These are phyloP conservation scores for Pneumocystis murina DNA, from an alignment of 1,139 yeast genomes.

Conservation along the genomic window DNA sequence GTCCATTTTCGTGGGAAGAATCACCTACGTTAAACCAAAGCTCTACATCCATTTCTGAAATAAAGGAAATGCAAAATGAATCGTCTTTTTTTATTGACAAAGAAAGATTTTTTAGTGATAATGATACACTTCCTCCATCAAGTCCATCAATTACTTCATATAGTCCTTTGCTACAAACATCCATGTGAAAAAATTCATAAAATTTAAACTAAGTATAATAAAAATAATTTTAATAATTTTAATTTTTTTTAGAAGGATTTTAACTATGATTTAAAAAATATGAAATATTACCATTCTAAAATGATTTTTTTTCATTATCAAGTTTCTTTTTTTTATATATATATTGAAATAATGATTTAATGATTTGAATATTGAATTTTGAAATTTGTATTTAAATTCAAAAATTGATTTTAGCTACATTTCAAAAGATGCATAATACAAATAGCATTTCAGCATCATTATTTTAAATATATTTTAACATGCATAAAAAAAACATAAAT, in stretches of 20 bases:
- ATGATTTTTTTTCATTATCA: too few relatives aligned
- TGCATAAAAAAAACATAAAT: neutral
- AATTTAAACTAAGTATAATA: neutral
- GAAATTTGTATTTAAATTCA: too few relatives aligned
- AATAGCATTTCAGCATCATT: neutral
- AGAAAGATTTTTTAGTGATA: neutral
- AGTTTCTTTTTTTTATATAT: too few relatives aligned
- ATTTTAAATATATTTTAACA: too few relatives aligned
- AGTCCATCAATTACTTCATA: neutral
- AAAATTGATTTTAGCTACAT: too few relatives aligned
- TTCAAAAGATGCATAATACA: too few relatives aligned
- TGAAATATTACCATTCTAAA: too few relatives aligned
- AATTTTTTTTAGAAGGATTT: neutral
- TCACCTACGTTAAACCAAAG: neutral
- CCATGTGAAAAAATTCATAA: neutral
- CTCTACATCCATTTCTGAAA: neutral
- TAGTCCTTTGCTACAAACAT: neutral
- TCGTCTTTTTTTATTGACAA: neutral
- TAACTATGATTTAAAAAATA: neutral
- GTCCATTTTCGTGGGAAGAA: neutral
- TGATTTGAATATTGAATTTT: too few relatives aligned
- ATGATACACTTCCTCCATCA: neutral
- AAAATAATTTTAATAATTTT: neutral
- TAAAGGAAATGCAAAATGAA: neutral
- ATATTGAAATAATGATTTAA: too few relatives aligned